Conservation (phyloP, 2,329 filamentous ascomycete genomes). For the Aspergillus neoniger region DNA sequence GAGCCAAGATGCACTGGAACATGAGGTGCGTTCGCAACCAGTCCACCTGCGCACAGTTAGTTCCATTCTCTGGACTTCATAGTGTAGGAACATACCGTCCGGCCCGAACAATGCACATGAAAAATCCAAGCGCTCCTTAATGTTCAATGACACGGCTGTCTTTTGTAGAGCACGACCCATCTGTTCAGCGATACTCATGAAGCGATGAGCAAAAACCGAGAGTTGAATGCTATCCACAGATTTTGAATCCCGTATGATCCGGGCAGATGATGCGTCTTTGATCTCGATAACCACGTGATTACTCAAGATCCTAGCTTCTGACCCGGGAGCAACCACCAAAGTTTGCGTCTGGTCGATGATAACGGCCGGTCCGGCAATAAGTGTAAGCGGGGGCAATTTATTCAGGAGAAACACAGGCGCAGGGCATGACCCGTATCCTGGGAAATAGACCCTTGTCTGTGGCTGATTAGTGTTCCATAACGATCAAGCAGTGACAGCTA, state of each 20-base stretch:
- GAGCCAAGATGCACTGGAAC: constrained; percentile 76
- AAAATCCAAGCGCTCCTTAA: constrained; percentile 82
- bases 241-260: no score
- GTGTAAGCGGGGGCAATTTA: not conserved
- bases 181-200: constrained; percentile 84
- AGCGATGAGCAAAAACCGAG: constrained; percentile 76
- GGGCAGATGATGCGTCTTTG: not conserved
- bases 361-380: constrained; percentile 36
- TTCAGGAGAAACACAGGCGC: not conserved
- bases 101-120: constrained; percentile 78
- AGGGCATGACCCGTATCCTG: not conserved
- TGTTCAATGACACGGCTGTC: constrained; percentile 72
- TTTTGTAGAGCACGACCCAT: constrained; percentile 80
- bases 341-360: constrained; percentile 49
- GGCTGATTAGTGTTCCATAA: not conserved
- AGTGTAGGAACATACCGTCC: constrained; percentile 33
- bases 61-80: not conserved
- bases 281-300: constrained; percentile 45
- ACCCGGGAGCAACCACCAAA: constrained; percentile 44
- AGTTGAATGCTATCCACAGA: no score
- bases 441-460: not conserved
- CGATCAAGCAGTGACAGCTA: not conserved
- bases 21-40: constrained; percentile 70
- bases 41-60: constrained; percentile 54
- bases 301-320: constrained; percentile 40